phyloP scores from a whole-genome alignment of 192 early-diverging fungal genomes.

The Piromyces finnis region DNA sequence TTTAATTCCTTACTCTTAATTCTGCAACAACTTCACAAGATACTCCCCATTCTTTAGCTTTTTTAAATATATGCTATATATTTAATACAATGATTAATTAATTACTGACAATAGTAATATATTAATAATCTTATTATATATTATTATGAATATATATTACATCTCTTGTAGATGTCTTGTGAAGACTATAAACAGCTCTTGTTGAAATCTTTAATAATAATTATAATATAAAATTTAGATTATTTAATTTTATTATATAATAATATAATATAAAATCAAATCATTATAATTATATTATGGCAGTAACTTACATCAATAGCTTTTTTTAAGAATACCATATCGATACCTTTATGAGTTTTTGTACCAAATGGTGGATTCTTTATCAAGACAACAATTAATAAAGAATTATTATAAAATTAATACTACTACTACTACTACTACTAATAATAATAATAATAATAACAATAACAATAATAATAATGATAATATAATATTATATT shows the following conservation, averaged over 20 bases:
- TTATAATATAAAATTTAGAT: neutral
- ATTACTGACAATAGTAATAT: no score
- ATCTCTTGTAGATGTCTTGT: slow-evolving; percentile 60
- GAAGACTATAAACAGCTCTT: slow-evolving; percentile 53
- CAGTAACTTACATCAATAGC: slow-evolving; percentile 29
- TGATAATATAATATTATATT: no score
- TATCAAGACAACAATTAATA: no score
- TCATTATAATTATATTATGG: no score
- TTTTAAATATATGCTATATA: slow-evolving; percentile 35
- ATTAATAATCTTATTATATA: no score
- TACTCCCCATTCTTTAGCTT: slow-evolving; percentile 54
- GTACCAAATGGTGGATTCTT: slow-evolving; percentile 76
- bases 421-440: no score
- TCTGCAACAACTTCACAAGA: slow-evolving; percentile 54
- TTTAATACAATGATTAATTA: no score
- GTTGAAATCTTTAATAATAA: slow-evolving; percentile 40
- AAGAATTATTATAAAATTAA: no score
- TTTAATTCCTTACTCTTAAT: slow-evolving; percentile 21
- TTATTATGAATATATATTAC: neutral
- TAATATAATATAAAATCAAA: no score
- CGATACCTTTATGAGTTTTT: slow-evolving; percentile 52
- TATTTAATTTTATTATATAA: no score
- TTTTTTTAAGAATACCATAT: slow-evolving; percentile 51
- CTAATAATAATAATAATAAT: no score
- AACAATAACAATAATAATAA: no score